Evolutionary conservation across 208 protist genomes (phyloP), one percentile per base, ranked within the genome.

Genomic region (Crithidia expoeki): DNA sequence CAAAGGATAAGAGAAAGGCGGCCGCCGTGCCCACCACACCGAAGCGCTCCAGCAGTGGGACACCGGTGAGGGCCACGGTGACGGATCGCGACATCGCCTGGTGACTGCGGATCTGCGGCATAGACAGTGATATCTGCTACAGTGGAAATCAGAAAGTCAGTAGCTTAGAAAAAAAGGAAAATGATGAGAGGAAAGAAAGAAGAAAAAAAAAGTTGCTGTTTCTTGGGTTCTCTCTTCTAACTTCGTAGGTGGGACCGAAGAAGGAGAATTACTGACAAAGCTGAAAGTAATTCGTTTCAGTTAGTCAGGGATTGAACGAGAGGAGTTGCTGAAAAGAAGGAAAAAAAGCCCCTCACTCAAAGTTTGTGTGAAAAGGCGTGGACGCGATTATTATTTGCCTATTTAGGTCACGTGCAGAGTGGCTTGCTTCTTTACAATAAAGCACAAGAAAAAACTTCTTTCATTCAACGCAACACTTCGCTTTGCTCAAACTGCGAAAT

Each of bases 1-100:
- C 11, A 7, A 83, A 58, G 28, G 74, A 40, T 1, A 86, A 30
- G 0, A 72, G 47, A n/a, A 84, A 67, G 12, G 81, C 42, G 34
- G 62, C 74, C 19, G 49, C 42, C n/a, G 64, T 62, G 5, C 64
- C 64, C 4, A 50, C 9, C 14, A 72, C 57, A 17, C 58, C 65
- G 50, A 77, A 51, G 27, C 49, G 72, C 33, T 72, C 40, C 16
- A 44, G 25, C 0, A 72, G 25, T 25, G 72, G 58, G 49, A 47
- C 44, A 27, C 63, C 38, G n/a, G n/a, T 42, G 57, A 77, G 32
- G 14, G 64, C 65, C 40, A 38, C 42, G 0, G 46, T 11, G 17
- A 77, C 32, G 14, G 58, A 56, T 7, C 17, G 2, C 49, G 14
- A 25, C 12, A 16, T 36, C 21, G 1, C n/a, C n/a, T 36, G 40